Percentiles rank a stretch among this genome's conserved stretches.
Evolutionary conservation across 2,329 filamentous ascomycete species (phyloP).

Genomic region (Tolypocladium nubicola): DNA sequence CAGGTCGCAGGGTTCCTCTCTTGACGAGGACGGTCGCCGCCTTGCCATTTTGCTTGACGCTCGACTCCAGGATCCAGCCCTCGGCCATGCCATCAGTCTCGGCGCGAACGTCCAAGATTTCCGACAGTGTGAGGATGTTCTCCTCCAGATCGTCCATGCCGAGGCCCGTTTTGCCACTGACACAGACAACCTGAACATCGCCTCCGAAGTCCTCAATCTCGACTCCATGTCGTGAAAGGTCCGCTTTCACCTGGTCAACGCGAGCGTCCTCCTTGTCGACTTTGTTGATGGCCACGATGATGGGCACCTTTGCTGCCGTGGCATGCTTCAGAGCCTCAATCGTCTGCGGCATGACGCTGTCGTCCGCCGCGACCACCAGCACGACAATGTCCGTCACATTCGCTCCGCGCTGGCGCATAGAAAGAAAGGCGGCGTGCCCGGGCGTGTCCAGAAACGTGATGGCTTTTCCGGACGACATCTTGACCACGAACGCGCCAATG

Average conservation of each 20-base stretch:
- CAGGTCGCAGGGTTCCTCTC: slow-evolving; percentile 70
- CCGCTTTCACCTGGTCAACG: slow-evolving; percentile 75
- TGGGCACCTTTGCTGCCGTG: slow-evolving; percentile 73
- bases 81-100: slow-evolving; percentile 69
- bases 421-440: slow-evolving; percentile 88
- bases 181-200: slow-evolving; percentile 82
- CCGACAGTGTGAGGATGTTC: slow-evolving; percentile 73
- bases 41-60: slow-evolving; percentile 73
- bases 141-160: slow-evolving; percentile 92
- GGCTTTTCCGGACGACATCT: slow-evolving; percentile 71
- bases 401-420: slow-evolving; percentile 91
- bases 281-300: slow-evolving; percentile 98
- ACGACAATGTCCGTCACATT: slow-evolving; percentile 96
- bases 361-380: slow-evolving; percentile 89
- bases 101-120: slow-evolving; percentile 83
- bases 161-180: slow-evolving; percentile 87
- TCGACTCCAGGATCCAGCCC: slow-evolving; percentile 89
- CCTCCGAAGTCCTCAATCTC: slow-evolving; percentile 93
- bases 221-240: slow-evolving; percentile 72
- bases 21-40: slow-evolving; percentile 84
- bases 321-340: slow-evolving; percentile 94
- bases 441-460: slow-evolving; percentile 98
- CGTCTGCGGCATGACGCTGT: slow-evolving; percentile 95
- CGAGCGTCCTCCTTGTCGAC: slow-evolving; percentile 80
- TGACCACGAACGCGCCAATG: slow-evolving; percentile 93